These are phyloP conservation scores for Xylariomycetidae sp. DNA, from an alignment of 2,329 filamentous ascomycete genomes.

Conservation along the genomic window DNA sequence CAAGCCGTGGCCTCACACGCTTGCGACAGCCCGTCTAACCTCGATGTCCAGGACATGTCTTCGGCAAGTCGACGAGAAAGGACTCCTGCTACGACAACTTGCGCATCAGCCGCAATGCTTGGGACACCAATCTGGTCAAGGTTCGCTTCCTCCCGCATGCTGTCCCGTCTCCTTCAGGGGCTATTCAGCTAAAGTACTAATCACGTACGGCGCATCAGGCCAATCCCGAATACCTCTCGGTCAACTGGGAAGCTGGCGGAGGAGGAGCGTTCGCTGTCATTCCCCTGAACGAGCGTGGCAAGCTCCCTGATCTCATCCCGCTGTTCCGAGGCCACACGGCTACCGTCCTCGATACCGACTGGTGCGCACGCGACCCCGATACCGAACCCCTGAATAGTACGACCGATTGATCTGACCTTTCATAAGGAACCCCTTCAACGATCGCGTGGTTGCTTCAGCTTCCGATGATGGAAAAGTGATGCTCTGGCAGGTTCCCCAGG, in stretches of 20 bases:
- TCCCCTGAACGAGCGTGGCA: slow-evolving; percentile 81
- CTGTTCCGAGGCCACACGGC: slow-evolving; percentile 95
- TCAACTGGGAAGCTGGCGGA: slow-evolving; percentile 97
- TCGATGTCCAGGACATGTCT: slow-evolving; percentile 75
- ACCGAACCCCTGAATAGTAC: slow-evolving; percentile 4
- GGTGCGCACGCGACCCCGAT: slow-evolving; percentile 47
- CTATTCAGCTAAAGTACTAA: too few relatives aligned
- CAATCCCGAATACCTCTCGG: slow-evolving; percentile 90
- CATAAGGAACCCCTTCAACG: slow-evolving; percentile 89
- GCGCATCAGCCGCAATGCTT: slow-evolving; percentile 94
- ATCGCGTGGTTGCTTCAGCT: slow-evolving; percentile 83
- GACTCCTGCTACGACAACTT: slow-evolving; percentile 99
- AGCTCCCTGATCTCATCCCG: slow-evolving; percentile 86
- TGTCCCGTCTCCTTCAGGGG: too few relatives aligned
- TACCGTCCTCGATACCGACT: slow-evolving; percentile 94
- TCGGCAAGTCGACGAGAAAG: slow-evolving; percentile 91
- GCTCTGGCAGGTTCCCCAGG: slow-evolving; percentile 88
- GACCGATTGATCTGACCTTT: slow-evolving; percentile 22
- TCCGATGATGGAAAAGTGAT: slow-evolving; percentile 97
- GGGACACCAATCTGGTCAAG: slow-evolving; percentile 98
- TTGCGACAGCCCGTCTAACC: slow-evolving; percentile 20
- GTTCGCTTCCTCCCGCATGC: slow-evolving; percentile 41
- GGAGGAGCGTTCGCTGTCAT: slow-evolving; percentile 97
- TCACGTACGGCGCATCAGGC: slow-evolving; percentile 47
- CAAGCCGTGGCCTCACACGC: slow-evolving; percentile 10